Evolutionary conservation across 371 early-diverging fungal species (phyloP), one percentile per base, ranked within the genome.

Genomic region (Thermomucor indicae-seudaticae): DNA sequence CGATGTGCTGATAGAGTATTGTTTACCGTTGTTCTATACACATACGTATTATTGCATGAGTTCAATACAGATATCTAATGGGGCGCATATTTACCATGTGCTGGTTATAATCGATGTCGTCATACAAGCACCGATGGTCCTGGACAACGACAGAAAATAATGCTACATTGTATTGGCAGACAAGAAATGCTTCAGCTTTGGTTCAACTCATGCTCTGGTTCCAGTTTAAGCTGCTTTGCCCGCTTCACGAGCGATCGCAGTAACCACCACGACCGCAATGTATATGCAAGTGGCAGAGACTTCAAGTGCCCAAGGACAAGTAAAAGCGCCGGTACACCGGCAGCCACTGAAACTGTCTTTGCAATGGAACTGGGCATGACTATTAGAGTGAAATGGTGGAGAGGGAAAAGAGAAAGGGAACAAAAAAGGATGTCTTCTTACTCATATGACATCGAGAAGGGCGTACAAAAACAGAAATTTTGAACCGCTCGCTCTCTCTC

Each of bases 61-160:
- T n/a, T n/a, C n/a, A n/a, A n/a, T n/a, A n/a, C n/a, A n/a, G n/a
- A n/a, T n/a, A n/a, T n/a, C n/a, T 23, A 40, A 32, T 34, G 37
- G 12, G 23, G 28, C 17, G 30, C 20, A 14, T 35, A 25, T 22
- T 60, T 62, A 70, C 70, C 72, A 72, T 72, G 46, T 72, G 72
- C 38, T 64, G 66, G 28, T 72, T 72, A 25, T 72, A 72, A 41
- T 72, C 72, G 31, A 72, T 68, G 56, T 72, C 72, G 51, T 72
- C 72, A 30, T 58, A 57, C 30, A 61, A 51, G 24, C 72, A 72
- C 6, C 69, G 54, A 43, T 68, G 66, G 1, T 66, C 51, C 46
- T 65, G 60, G 2, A 49, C 48, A 16, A 68, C 55, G 14, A 58
- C 52, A 11, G 55, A 40, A 41, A 72, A 72, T 5, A 72, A 37